Evolutionary conservation across 768 basidiomycete species (phyloP).

Genomic region (Russula griseocarnosa): DNA sequence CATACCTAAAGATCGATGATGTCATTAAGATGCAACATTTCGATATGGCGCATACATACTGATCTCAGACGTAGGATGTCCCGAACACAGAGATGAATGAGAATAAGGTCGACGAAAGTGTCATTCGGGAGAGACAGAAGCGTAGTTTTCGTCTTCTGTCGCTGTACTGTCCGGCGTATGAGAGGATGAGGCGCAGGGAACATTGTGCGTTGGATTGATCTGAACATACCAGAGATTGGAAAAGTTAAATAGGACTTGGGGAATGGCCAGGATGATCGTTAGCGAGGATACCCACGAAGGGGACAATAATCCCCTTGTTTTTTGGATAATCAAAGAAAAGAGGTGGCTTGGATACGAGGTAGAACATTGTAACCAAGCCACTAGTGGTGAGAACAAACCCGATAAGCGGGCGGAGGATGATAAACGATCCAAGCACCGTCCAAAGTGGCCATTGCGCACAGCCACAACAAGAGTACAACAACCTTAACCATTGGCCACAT

Average conservation of each 20-base stretch:
- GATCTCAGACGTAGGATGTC: slow-evolving; percentile 27
- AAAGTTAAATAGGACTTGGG: slow-evolving; percentile 17
- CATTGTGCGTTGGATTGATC: slow-evolving; percentile 8
- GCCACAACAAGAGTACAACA: not conserved
- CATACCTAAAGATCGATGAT: slow-evolving; percentile 19
- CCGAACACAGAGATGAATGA: slow-evolving; percentile 25
- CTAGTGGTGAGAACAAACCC: slow-evolving; percentile 7
- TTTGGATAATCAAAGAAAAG: slow-evolving; percentile 12
- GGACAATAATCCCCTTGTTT: slow-evolving; percentile 23
- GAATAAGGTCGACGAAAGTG: slow-evolving; percentile 25
- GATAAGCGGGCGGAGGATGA: not conserved
- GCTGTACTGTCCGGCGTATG: slow-evolving; percentile 19
- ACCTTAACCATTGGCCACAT: slow-evolving; percentile 12
- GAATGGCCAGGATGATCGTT: slow-evolving; percentile 1
- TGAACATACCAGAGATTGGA: slow-evolving; percentile 10
- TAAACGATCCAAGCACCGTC: not conserved
- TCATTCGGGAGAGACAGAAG: slow-evolving; percentile 22
- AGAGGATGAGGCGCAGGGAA: slow-evolving; percentile 5
- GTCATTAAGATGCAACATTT: not conserved
- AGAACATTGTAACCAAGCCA: slow-evolving; percentile 12
- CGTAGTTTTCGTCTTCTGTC: not conserved
- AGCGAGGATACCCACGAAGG: slow-evolving; percentile 10
- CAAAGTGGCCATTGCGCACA: not conserved
- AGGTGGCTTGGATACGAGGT: not conserved
- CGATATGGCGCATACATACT: not conserved